Evolutionary conservation across 2,329 filamentous ascomycete species (phyloP), one percentile per base, ranked within the genome.

Genomic region (Achaetomium macrosporum): DNA sequence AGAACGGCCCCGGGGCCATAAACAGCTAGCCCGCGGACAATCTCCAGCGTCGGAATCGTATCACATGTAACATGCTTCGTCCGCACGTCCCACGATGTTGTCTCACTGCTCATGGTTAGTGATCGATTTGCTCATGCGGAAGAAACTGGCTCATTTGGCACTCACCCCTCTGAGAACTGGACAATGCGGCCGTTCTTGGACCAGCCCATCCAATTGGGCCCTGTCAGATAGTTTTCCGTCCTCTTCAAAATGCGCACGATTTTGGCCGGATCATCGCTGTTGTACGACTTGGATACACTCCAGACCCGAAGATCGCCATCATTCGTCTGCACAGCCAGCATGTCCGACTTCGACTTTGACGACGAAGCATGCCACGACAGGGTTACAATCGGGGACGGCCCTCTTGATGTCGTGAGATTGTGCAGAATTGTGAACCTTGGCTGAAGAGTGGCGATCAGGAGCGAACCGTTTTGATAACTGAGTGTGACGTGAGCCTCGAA

Each of bases 31-130:
- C 89, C 92, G 57, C 82, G 81, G 53, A 96, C 81, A 59, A 86
- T 83, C 36, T 93, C 85, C 7, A 91, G 77, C 1, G 90, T 96
- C 6, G 91, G 90, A 52, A 97, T 88, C 54, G 82, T 79, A 64
- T 96, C 91, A 69, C 84, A 95, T 3, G 90, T 91, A 61, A 99
- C 90, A 65, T 95, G 86, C 68, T 97, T 97, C n/a, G 93, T 99
- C 58, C 91, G 82, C 42, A 99, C 93, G 75, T 99, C 93, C 92
- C 93, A 99, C 53, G 90, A 87, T 63, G 88, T 84, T 36, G 91
- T 96, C 76, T 96, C 88, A 51, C 91, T 90, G 66, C 63, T 42
- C 61, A 54, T 64, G 62, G 64, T 63, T 51, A 25, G 25, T 64
- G 50, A 48, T 57, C 42, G 55, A 53, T 42, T 41, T 8, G 29